Percentiles rank a stretch among this genome's conserved stretches.
These are phyloP conservation scores for Scedosporium minutisporum DNA, from an alignment of 2,329 filamentous ascomycete species.

Conservation along the genomic window DNA sequence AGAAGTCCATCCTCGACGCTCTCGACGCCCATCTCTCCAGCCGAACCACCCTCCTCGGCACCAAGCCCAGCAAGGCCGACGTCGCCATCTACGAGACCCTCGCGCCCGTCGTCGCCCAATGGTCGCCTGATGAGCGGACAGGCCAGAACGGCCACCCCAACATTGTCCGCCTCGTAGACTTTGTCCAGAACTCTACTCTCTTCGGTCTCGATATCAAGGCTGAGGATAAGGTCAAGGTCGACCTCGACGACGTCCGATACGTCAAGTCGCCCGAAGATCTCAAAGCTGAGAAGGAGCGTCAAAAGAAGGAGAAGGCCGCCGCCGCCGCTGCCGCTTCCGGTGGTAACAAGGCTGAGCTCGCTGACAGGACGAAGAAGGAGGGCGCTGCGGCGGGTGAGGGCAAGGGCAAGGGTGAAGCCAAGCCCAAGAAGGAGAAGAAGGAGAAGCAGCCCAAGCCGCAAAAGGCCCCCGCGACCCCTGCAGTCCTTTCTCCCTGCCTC, in stretches of 20 bases:
- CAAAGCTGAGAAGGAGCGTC: slow-evolving; percentile 90
- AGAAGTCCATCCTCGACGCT: slow-evolving; percentile 60
- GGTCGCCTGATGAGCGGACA: slow-evolving; percentile 78
- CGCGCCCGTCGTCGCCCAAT: slow-evolving; percentile 65
- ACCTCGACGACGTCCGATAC: slow-evolving; percentile 72
- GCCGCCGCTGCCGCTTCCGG: slow-evolving; percentile 46
- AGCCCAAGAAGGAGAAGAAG: slow-evolving; percentile 79
- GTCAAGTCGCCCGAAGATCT: slow-evolving; percentile 82
- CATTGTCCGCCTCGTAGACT: slow-evolving; percentile 85
- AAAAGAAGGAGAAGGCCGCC: slow-evolving; percentile 91
- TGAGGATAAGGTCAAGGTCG: slow-evolving; percentile 66
- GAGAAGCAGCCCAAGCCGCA: slow-evolving; percentile 72
- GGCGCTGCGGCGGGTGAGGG: slow-evolving; percentile 43
- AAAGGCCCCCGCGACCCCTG: slow-evolving; percentile 57
- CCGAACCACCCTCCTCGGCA: slow-evolving; percentile 79
- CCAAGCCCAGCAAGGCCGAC: slow-evolving; percentile 82
- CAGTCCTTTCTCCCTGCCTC: slow-evolving; percentile 70
- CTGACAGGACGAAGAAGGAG: slow-evolving; percentile 52
- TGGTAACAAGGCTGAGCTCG: slow-evolving; percentile 36
- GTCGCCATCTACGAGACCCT: slow-evolving; percentile 73
- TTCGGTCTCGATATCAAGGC: slow-evolving; percentile 61
- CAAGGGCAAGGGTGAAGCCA: slow-evolving; percentile 28
- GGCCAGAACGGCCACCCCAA: slow-evolving; percentile 84
- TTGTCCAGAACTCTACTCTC: slow-evolving; percentile 82
- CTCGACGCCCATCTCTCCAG: slow-evolving; percentile 82